Conservation (phyloP, 148 eudicot genomes). For the Cornus suecica region DNA sequence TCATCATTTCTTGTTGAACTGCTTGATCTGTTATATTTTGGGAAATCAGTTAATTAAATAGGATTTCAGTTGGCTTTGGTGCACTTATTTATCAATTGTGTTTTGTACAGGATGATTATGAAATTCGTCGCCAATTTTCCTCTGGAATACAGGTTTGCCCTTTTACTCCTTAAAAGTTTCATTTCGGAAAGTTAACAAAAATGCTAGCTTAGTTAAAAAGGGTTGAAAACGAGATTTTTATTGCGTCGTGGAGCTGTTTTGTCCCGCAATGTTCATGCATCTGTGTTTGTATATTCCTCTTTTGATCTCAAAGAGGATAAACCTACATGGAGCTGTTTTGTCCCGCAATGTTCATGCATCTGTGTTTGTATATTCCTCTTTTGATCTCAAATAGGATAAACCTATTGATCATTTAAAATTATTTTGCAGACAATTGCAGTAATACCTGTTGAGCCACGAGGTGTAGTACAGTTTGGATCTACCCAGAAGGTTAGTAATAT, state of each 20-base stretch:
- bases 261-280: background rate
- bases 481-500: constrained; percentile 52
- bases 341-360: background rate
- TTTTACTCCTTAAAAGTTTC: constrained; percentile 3
- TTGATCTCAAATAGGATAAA: background rate
- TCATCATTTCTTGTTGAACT: background rate
- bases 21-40: no score
- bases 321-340: background rate
- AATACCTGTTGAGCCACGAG: constrained; percentile 66
- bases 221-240: constrained; percentile 4
- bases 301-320: background rate
- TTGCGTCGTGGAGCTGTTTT: background rate
- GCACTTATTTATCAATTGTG: constrained; percentile 1
- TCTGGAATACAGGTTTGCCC: constrained; percentile 68
- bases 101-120: constrained; percentile 51
- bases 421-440: constrained; percentile 69
- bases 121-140: constrained; percentile 43
- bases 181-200: background rate
- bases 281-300: background rate
- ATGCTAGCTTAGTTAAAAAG: background rate
- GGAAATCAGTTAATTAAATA: background rate
- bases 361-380: background rate
- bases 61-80: background rate
- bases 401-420: constrained; percentile 1
- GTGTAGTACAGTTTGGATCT: constrained; percentile 87